These are phyloP conservation scores for Rhizophagus prolifer DNA, from an alignment of 192 early-diverging fungal species.

Conservation along the genomic window DNA sequence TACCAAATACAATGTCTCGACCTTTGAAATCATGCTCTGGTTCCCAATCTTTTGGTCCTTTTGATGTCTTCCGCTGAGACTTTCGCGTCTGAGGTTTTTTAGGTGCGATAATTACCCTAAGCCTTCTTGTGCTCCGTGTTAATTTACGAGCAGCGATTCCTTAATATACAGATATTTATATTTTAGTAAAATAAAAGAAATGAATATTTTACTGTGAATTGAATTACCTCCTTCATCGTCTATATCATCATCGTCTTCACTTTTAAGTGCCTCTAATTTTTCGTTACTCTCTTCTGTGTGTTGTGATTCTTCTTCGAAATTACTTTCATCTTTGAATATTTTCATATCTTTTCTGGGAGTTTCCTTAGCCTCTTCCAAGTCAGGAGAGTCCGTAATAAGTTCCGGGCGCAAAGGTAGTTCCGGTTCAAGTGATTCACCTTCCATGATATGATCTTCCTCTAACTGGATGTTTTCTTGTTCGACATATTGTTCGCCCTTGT, in stretches of 20 bases:
- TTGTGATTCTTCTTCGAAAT: not conserved
- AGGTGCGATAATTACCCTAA: not conserved
- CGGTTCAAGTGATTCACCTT: not conserved
- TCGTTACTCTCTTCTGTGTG: not conserved
- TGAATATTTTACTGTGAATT: not conserved
- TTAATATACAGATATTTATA: not conserved
- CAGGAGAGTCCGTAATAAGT: not conserved
- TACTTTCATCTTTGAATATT: not conserved
- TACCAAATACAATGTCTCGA: slow-evolving; percentile 4
- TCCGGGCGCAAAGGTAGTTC: not conserved
- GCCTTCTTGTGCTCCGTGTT: not conserved
- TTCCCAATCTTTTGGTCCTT: not conserved
- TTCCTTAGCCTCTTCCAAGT: not conserved
- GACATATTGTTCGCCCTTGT: not conserved
- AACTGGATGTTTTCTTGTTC: not conserved
- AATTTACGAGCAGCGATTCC: not conserved
- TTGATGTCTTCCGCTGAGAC: not conserved
- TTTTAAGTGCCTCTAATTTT: not conserved
- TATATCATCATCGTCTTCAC: not conserved
- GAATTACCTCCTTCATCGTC: not conserved
- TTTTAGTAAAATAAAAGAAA: not conserved
- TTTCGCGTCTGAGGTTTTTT: not conserved
- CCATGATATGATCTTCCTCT: not conserved
- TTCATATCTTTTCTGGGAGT: not conserved
- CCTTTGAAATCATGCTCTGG: not conserved